These are phyloP conservation scores for Fusarium nygamai DNA, from an alignment of 2,329 filamentous ascomycete species.

Conservation along the genomic window DNA sequence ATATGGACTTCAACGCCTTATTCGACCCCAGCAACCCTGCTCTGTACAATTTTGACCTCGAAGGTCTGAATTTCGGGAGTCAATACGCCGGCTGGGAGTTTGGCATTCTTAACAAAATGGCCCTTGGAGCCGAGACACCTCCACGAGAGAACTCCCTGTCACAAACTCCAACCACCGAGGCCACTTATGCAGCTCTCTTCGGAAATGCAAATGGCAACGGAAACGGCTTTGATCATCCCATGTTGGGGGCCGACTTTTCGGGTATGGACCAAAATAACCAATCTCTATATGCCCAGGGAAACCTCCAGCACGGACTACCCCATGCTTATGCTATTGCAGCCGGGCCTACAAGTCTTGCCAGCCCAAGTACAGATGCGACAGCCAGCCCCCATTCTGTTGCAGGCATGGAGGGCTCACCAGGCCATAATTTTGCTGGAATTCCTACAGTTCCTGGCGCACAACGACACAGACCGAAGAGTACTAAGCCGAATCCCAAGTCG, in stretches of 20 bases:
- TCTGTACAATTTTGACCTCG: conserved; percentile 94
- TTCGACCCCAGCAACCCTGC: conserved; percentile 94
- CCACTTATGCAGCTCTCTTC: conserved; percentile 59
- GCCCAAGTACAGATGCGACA: conserved; percentile 71
- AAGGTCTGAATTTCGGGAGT: conserved; percentile 88
- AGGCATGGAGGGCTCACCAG: conserved; percentile 65
- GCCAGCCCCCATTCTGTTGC: conserved; percentile 67
- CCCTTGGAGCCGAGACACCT: conserved; percentile 76
- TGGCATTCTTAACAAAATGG: conserved; percentile 96
- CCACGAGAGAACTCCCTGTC: conserved; percentile 70
- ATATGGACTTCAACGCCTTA: conserved; percentile 67
- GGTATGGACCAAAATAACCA: conserved; percentile 61
- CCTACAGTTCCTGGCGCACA: conserved; percentile 40
- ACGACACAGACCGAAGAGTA: conserved; percentile 56
- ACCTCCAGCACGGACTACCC: conserved; percentile 69
- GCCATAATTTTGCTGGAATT: conserved; percentile 45
- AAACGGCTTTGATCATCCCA: conserved; percentile 60
- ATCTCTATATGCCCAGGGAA: conserved; percentile 63
- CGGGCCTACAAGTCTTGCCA: conserved; percentile 69
- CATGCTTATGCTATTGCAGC: conserved; percentile 73
- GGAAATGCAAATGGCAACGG: conserved; percentile 60
- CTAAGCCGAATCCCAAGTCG: conserved; percentile 56
- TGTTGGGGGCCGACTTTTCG: conserved; percentile 63
- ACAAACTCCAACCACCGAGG: conserved; percentile 50
- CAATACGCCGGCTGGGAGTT: conserved; percentile 97